phyloP scores from a whole-genome alignment of 148 eudicot species.

The Vaccinium macrocarpon region DNA sequence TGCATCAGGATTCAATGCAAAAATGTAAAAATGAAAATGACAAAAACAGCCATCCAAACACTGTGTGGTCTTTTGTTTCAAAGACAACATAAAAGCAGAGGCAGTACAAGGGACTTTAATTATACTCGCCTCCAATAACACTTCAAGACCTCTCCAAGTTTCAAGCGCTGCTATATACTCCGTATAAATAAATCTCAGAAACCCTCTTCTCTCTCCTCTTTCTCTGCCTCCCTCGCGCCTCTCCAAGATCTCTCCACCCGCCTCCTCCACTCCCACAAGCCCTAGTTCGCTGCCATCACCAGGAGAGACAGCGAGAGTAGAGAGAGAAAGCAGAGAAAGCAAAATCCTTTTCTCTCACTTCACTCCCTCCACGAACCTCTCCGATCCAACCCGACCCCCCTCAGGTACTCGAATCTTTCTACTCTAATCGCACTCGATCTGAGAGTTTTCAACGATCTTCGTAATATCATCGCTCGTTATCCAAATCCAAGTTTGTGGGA shows the following conservation, averaged over 20 bases:
- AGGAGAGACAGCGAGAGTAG: not conserved
- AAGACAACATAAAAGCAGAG: not conserved
- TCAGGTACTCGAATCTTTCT: constrained; percentile 4
- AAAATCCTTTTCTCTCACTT: not conserved
- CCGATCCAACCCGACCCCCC: constrained; percentile 1
- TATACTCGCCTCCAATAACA: not conserved
- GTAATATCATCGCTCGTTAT: not conserved
- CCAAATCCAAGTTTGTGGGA: not conserved
- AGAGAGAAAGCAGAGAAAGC: not conserved
- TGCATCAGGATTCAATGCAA: too few species aligned
- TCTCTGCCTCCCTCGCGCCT: constrained; percentile 5
- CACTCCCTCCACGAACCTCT: constrained; percentile 1
- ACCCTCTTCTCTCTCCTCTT: not conserved
- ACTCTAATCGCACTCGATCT: not conserved
- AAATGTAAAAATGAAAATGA: too few species aligned
- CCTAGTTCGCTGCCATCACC: constrained; percentile 10
- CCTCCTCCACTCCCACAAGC: constrained; percentile 16
- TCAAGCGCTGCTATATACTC: not conserved
- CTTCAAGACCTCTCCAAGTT: not conserved
- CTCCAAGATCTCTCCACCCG: constrained; percentile 16
- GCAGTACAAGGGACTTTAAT: not conserved
- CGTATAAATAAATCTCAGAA: not conserved
- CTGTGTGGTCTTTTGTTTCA: too few species aligned
- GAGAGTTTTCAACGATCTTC: not conserved
- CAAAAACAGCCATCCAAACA: too few species aligned